phyloP scores from a whole-genome alignment of 164 flowering plant species.

The Cinnamomum micranthum region DNA sequence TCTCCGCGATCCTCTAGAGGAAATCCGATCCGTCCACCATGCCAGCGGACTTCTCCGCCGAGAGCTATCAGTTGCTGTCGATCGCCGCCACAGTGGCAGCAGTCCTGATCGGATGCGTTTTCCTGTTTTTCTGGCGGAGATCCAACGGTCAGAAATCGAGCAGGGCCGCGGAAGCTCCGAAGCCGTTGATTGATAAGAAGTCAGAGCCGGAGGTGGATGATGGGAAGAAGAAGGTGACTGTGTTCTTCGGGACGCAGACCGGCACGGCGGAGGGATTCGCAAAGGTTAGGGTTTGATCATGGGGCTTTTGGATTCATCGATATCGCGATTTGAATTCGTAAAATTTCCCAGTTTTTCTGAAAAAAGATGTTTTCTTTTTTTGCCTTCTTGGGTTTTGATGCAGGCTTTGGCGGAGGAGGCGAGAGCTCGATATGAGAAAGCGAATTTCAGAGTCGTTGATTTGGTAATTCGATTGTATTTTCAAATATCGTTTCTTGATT shows the following conservation, averaged over 20 bases:
- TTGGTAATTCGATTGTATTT: constrained; percentile 41
- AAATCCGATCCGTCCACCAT: constrained; percentile 20
- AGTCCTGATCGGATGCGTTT: constrained; percentile 58
- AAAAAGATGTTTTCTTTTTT: too few relatives aligned
- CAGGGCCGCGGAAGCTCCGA: constrained; percentile 31
- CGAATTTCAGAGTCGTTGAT: constrained; percentile 67
- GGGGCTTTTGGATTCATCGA: neutral
- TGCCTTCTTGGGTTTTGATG: neutral
- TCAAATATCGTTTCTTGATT: neutral
- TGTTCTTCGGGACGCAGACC: constrained; percentile 91
- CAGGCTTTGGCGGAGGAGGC: constrained; percentile 86
- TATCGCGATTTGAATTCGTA: neutral
- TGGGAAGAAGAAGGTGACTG: constrained; percentile 73
- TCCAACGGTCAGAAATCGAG: constrained; percentile 24
- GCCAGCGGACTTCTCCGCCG: constrained; percentile 32
- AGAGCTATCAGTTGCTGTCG: constrained; percentile 57
- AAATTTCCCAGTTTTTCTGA: neutral
- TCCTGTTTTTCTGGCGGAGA: constrained; percentile 59
- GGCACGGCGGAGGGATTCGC: constrained; percentile 96
- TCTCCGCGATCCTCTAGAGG: constrained; percentile 52
- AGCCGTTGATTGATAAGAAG: constrained; percentile 32
- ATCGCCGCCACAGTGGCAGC: constrained; percentile 69
- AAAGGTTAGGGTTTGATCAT: constrained; percentile 39
- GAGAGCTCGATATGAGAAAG: constrained; percentile 77
- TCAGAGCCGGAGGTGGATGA: constrained; percentile 60